Base-by-base conservation (phyloP, 1,284 basidiomycete genomes). In the Naganishia liquefaciens region DNA sequence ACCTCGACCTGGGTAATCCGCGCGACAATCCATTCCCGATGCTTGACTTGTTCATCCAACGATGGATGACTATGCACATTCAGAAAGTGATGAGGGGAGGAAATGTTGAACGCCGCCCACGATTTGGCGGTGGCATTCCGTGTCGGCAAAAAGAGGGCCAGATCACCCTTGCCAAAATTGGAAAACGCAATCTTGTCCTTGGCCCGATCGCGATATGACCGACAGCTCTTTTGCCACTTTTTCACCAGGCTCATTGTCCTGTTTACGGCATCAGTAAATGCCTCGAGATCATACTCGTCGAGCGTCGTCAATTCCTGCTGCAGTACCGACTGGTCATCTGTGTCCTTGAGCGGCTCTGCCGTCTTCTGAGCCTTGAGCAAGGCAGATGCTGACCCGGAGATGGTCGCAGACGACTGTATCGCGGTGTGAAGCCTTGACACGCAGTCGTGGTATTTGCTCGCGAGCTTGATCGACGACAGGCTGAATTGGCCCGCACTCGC, bases 51-150 rank as follows among this genome's bases (percentile, higher is more conserved):
- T 72, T 94, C 91, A 11, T 87, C 88, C 44, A 98, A 83, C 69
- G 87, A 84, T 0, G 88, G 89, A 49, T 58, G 44, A 47, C 55
- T 58, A 0, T 87, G 89, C 6, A 91, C 89, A 74, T 92, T 87
- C 50, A 99, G 84, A 81, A 99, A 99, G 79, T 95, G 95, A 80
- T 98, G 95, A 40, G 95, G 95, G 77, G 92, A 94, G 6, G 90
- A 93, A 7, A 96, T 89, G 78, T 96, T 96, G 80, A 96, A 96
- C 19, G 93, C 93, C n/a, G 93, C 93, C 93, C 93, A 97, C 0
- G 91, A 90, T 75, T 92, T 92, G 44, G 89, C 88, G 1, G 91
- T 85, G 21, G 92, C 91, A 76, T 96, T 96, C 54, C 94, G 83
- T 0, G 96, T 98, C 0, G 95, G 95, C 33, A 99, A 81, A 79